Base-by-base conservation (phyloP, 495 filamentous ascomycete species). In the Elaphomyces granulatus region DNA sequence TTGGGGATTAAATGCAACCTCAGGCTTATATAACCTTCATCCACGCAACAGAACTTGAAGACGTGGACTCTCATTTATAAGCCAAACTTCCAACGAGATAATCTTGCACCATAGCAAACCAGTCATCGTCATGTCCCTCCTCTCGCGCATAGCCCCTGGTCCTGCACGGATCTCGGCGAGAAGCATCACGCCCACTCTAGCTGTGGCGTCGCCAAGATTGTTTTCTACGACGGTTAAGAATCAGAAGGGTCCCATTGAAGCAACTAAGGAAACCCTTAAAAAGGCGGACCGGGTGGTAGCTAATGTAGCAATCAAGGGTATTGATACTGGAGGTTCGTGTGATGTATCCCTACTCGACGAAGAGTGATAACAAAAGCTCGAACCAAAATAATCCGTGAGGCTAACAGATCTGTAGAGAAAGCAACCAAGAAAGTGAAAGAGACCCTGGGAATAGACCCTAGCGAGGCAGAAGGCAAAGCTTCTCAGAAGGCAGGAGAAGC, bases 261-360 rank as follows among this genome's bases (percentile, higher is more conserved):
- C 59, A 1, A 64, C 64, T 37, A 77, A 76, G 55, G 71, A 76
- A 20, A 67, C 71, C 0, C 47, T 70, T 15, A 72, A 78, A 57
- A 61, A 59, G 36, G 71, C 70, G 15, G 73, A 80, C 50, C 54
- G 64, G 37, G 56, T 54, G 3, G 57, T 74, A n/a, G 64, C 71
- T 1, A 60, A 73, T 52, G 67, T 55, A 0, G 68, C 67, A 8
- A 68, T 77, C 3, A 73, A 73, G 63, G 75, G 75, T 16, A 77
- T 80, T 43, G 65, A 80, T 52, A 70, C 58, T 28, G 69, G 73
- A 20, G 62, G 67, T 75, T 64, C 20, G 70, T 66, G 8, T 31
- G 17, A 20, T 35, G 19, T 15, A 31, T 31, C 28, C 12, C 37
- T 8, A n/a, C n/a, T n/a, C n/a, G n/a, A n/a, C n/a, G n/a, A n/a